Conservation (phyloP, 2,329 filamentous ascomycete species). For the Teratosphaeria destructans region DNA sequence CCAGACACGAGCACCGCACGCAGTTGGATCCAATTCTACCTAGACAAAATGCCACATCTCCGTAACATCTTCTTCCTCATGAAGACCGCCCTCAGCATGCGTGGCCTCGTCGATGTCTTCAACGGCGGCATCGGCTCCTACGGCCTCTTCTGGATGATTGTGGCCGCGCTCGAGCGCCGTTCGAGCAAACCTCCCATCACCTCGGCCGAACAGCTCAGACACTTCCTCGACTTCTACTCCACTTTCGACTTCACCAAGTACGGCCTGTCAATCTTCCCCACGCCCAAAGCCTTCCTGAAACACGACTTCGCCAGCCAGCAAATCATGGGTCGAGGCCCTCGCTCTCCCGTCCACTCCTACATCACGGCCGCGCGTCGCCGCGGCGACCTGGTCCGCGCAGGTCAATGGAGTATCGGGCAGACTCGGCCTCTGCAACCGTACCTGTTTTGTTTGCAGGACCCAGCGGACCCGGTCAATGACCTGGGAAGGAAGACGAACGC, state of each 20-base stretch:
- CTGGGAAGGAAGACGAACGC: constrained; percentile 40
- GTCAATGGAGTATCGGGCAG: constrained; percentile 30
- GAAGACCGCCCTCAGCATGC: constrained; percentile 41
- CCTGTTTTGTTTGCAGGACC: constrained; percentile 49
- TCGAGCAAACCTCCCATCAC: constrained; percentile 12
- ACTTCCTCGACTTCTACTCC: constrained; percentile 42
- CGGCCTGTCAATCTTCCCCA: constrained; percentile 39
- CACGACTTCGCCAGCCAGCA: constrained; percentile 4
- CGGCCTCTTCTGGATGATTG: constrained; percentile 46
- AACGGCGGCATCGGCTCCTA: constrained; percentile 45
- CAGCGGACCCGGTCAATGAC: constrained; percentile 47
- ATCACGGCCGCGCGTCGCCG: constrained; percentile 1
- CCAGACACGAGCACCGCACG: constrained; percentile 31
- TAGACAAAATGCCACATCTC: constrained; percentile 40
- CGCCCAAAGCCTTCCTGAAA: constrained; percentile 29
- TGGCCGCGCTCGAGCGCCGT: constrained; percentile 38
- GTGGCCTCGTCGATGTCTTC: constrained; percentile 38
- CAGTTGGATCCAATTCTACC: constrained; percentile 36
- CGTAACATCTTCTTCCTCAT: constrained; percentile 39
- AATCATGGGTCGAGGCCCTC: background rate
- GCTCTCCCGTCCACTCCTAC: background rate
- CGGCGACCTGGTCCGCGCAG: constrained; percentile 12
- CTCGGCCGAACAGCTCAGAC: constrained; percentile 35
- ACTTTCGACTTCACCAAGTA: constrained; percentile 34
- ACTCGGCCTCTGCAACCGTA: constrained; percentile 25